Evolutionary conservation across 1,284 basidiomycete species (phyloP).

Genomic region (Albatrellus sp.): DNA sequence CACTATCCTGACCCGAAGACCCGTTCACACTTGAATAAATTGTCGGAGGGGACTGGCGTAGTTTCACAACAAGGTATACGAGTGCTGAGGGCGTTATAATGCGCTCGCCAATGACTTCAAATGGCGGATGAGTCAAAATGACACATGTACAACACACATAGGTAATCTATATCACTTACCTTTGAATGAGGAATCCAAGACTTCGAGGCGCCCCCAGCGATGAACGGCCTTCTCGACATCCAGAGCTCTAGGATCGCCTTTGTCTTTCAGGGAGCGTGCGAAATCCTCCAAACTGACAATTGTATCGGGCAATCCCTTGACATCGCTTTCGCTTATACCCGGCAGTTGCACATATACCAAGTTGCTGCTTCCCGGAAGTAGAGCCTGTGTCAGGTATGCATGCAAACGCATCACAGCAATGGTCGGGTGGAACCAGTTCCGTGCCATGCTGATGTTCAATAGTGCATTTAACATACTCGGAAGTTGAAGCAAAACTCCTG

Average conservation of each 20-base stretch:
- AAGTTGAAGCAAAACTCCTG: slow-evolving; percentile 52
- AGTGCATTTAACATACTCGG: slow-evolving; percentile 75
- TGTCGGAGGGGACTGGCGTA: slow-evolving; percentile 51
- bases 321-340: slow-evolving; percentile 43
- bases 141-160: not conserved
- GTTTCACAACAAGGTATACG: slow-evolving; percentile 79
- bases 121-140: slow-evolving; percentile 2
- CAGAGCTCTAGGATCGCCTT: slow-evolving; percentile 35
- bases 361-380: slow-evolving; percentile 28
- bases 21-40: slow-evolving; percentile 32
- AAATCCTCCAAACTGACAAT: slow-evolving; percentile 34
- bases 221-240: slow-evolving; percentile 63
- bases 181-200: slow-evolving; percentile 82
- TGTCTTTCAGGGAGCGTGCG: slow-evolving; percentile 37
- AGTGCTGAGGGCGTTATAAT: slow-evolving; percentile 83
- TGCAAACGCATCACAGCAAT: slow-evolving; percentile 75
- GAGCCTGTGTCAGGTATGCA: slow-evolving; percentile 77
- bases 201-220: slow-evolving; percentile 71
- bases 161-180: slow-evolving; percentile 34
- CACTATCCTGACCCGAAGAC: slow-evolving; percentile 32
- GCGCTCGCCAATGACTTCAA: slow-evolving; percentile 82
- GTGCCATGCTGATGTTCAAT: slow-evolving; percentile 73
- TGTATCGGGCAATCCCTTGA: slow-evolving; percentile 26
- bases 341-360: slow-evolving; percentile 64
- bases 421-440: slow-evolving; percentile 86